Base-by-base conservation (phyloP, 768 basidiomycete species). In the Rhizopogon rudus region DNA sequence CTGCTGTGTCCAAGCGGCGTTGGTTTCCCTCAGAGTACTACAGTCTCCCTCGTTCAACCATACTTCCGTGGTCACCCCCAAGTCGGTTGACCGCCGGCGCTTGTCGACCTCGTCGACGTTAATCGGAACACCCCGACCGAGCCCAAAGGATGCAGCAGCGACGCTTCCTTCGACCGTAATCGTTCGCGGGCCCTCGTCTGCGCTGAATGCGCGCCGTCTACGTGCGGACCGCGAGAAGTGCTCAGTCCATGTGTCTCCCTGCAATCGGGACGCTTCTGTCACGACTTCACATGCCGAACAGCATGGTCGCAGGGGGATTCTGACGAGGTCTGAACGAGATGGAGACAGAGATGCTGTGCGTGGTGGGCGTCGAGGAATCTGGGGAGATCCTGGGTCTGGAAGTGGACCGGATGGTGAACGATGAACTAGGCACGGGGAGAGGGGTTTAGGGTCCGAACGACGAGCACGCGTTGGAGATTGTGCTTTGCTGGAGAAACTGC, bases 281-380 rank as follows among this genome's bases (percentile, higher is more conserved):
- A 76, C 75, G 37, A 69, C 65, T 40, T 80, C 76, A 63, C 89
- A 91, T 44, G 82, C 78, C 8, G 76, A 66, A 62, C 89, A 91
- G 67, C 89, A 91, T 12, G 82, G 75, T 42, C 89, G 83, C 14
- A 91, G 72, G 6, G 89, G 89, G 1, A 91, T 69, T 0, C 85
- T 89, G 31, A 74, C 59, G 25, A 69, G 57, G 40, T 76, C 67
- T 14, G 77, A 60, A 17, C 71, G 74, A 46, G 74, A 73, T 29
- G 77, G 73, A 44, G 66, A 68, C 56, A 56, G 62, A 52, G 60
- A 60, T 48, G 60, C 52, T 57, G 56, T 68, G 40, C 61, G 69
- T 37, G 53, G 57, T 40, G 44, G 44, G 52, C 48, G 67, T 55
- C 40, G 59, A 49, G 25, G 52, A 35, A n/a, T 56, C 58, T 49